These are phyloP conservation scores for Verticillium alfalfae DNA, from an alignment of 2,329 filamentous ascomycete species.

Conservation along the genomic window DNA sequence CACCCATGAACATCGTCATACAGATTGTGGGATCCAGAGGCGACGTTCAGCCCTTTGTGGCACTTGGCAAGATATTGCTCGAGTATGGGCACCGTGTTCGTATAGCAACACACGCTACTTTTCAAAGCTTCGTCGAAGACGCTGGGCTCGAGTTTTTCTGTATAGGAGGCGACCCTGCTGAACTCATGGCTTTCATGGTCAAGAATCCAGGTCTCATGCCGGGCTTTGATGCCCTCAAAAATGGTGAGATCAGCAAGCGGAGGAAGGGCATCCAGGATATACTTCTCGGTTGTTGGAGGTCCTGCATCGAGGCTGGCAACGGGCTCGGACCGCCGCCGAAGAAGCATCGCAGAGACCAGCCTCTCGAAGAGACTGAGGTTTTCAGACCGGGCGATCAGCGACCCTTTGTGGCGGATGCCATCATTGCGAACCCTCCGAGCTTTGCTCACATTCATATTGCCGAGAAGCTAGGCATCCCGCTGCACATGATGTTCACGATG, in stretches of 20 bases:
- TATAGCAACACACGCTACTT: conserved; percentile 66
- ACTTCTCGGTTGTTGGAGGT: conserved; percentile 80
- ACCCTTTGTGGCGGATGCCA: conserved; percentile 79
- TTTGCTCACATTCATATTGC: conserved; percentile 73
- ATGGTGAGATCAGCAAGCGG: conserved; percentile 70
- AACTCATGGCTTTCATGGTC: conserved; percentile 87
- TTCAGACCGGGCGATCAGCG: conserved; percentile 34
- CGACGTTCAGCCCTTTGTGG: conserved; percentile 72
- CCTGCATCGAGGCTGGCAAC: conserved; percentile 74
- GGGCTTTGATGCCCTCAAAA: conserved; percentile 68
- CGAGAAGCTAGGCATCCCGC: conserved; percentile 67
- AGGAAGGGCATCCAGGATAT: conserved; percentile 73
- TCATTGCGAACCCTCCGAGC: conserved; percentile 73
- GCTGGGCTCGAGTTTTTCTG: conserved; percentile 70
- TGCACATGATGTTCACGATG: conserved; percentile 94
- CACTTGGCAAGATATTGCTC: conserved; percentile 60
- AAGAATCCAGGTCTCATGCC: conserved; percentile 85
- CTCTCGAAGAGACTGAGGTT: conserved; percentile 41
- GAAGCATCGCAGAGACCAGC: conserved; percentile 40
- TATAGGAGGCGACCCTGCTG: conserved; percentile 70
- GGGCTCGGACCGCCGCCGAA: conserved; percentile 47
- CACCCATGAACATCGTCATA: conserved; percentile 63
- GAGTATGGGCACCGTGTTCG: conserved; percentile 67
- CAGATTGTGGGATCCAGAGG: conserved; percentile 71
- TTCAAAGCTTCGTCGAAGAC: conserved; percentile 62